These are phyloP conservation scores for Solanum aculeatissimum DNA, from an alignment of 305 asterid genomes.

Conservation along the genomic window DNA sequence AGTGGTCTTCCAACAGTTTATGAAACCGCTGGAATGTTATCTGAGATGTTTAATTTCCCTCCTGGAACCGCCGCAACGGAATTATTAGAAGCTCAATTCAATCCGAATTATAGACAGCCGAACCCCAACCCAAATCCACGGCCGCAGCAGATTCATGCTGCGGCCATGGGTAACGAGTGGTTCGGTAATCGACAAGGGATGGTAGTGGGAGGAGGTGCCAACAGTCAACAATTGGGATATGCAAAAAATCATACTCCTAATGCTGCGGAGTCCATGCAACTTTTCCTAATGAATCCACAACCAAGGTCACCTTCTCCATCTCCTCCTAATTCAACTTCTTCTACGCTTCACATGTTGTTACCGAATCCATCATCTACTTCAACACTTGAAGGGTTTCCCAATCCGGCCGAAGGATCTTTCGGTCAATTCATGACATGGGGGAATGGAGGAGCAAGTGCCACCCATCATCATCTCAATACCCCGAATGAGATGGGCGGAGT, in stretches of 20 bases:
- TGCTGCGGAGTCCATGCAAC: conserved; percentile 85
- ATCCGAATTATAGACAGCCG: conserved; percentile 34
- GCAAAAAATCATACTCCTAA: not conserved
- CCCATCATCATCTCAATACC: conserved; percentile 12
- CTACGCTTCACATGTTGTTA: conserved; percentile 54
- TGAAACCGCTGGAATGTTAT: conserved; percentile 64
- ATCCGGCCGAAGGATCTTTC: conserved; percentile 24
- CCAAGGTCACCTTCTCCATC: conserved; percentile 52
- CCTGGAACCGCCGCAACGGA: conserved; percentile 35
- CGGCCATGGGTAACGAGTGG: conserved; percentile 38
- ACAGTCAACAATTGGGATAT: not conserved
- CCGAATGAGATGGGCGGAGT: conserved; percentile 38
- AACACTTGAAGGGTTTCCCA: conserved; percentile 33
- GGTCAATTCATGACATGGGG: conserved; percentile 59
- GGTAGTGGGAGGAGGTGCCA: conserved; percentile 24
- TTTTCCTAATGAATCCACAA: conserved; percentile 67
- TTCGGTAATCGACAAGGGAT: conserved; percentile 37
- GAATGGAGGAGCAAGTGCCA: not conserved
- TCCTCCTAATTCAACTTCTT: conserved; percentile 28
- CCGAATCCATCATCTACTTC: conserved; percentile 41
- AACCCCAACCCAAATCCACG: conserved; percentile 8
- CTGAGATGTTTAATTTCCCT: conserved; percentile 79
- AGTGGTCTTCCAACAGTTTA: conserved; percentile 52
- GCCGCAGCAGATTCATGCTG: not conserved
- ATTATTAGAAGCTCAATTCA: conserved; percentile 42